phyloP scores from a whole-genome alignment of 805 yeast species.

The Martiniozyma abietophila region DNA sequence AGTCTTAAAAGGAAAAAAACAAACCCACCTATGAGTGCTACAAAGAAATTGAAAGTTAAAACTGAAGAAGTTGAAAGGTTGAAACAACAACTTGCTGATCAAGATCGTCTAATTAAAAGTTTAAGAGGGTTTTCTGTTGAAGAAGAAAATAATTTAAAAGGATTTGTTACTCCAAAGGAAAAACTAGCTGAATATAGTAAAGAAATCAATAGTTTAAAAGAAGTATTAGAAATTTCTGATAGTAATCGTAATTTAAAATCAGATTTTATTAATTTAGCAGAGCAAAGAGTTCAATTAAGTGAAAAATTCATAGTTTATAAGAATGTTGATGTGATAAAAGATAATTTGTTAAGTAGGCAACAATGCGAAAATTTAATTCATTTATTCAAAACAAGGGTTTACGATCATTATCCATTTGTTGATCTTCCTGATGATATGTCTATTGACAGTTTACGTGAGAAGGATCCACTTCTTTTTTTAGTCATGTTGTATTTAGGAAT shows the following conservation, averaged over 20 bases:
- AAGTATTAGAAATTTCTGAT: constrained; percentile 27
- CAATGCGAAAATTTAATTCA: constrained; percentile 51
- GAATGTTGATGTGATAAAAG: constrained; percentile 41
- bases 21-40: constrained; percentile 9
- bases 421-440: constrained; percentile 36
- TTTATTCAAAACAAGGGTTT: constrained; percentile 39
- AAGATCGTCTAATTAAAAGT: constrained; percentile 8
- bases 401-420: constrained; percentile 48
- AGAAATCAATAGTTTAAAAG: constrained; percentile 32
- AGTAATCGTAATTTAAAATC: constrained; percentile 30
- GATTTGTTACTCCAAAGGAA: constrained; percentile 13
- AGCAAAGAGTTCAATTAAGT: constrained; percentile 29
- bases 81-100: constrained; percentile 8
- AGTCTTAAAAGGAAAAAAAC: constrained; percentile 42
- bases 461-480: constrained; percentile 54
- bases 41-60: constrained; percentile 18
- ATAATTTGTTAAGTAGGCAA: constrained; percentile 46
- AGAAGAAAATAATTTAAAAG: constrained; percentile 21
- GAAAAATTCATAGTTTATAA: constrained; percentile 16
- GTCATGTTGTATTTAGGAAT: constrained; percentile 57
- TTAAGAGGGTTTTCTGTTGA: constrained; percentile 9
- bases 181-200: constrained; percentile 28
- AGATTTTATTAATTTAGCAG: constrained; percentile 37
- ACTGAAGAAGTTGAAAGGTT: constrained; percentile 20
- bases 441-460: constrained; percentile 37